Evolutionary conservation across 305 asterid species (phyloP).

Genomic region (Rubia tinctorum): DNA sequence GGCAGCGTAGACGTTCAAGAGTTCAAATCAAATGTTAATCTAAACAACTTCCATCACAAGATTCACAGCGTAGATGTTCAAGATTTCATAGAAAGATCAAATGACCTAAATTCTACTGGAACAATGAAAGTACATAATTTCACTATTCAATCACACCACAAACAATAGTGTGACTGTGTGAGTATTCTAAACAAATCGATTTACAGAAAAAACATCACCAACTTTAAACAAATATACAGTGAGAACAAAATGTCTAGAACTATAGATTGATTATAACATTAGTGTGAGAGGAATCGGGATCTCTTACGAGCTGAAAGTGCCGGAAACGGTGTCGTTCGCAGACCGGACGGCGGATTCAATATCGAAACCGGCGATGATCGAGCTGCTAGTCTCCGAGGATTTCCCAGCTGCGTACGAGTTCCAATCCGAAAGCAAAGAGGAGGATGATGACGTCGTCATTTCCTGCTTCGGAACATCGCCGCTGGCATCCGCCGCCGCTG

Average conservation of each 20-base stretch:
- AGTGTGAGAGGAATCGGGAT: conserved; percentile 9
- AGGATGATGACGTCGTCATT: conserved; percentile 20
- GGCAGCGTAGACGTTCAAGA: background rate
- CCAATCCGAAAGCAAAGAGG: conserved; percentile 46
- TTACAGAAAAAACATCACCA: background rate
- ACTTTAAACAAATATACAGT: background rate
- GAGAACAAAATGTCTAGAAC: background rate
- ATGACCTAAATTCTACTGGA: background rate
- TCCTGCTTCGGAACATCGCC: conserved; percentile 17
- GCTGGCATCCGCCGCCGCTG: conserved; percentile 21
- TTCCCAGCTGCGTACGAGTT: conserved; percentile 39
- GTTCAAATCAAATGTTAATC: background rate
- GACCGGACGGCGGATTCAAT: conserved; percentile 80
- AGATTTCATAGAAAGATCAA: background rate
- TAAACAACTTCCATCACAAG: too few relatives aligned
- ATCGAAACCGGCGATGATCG: conserved; percentile 59
- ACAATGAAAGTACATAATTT: background rate
- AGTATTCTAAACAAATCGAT: background rate
- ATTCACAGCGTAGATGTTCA: too few relatives aligned
- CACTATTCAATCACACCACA: background rate
- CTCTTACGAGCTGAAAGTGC: conserved; percentile 73
- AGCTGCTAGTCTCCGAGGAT: conserved; percentile 38
- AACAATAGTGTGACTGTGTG: background rate
- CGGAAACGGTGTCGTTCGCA: conserved; percentile 82
- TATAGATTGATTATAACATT: background rate